Base-by-base conservation (phyloP, 1,284 basidiomycete species). In the Ustilago nuda region DNA sequence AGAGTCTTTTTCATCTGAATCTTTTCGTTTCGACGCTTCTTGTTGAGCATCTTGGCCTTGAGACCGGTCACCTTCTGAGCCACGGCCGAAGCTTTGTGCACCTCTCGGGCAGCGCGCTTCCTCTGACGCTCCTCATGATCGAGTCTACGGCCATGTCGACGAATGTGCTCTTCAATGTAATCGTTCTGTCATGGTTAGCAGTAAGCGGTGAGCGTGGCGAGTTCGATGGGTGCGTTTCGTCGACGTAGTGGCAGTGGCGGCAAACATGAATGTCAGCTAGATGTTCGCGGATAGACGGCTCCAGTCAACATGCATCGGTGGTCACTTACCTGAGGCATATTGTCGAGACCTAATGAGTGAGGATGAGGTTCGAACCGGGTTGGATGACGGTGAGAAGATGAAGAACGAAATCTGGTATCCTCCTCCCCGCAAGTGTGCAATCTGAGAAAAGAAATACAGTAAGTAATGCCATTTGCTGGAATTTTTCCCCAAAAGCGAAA, bases 1-100 rank as follows among this genome's bases (percentile, higher is more conserved):
- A 99, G 92, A 46, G 94, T 96, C 90, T 99, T 99, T 88, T 96
- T 97, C 89, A 99, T 93, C 86, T 96, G 94, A 52, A 99, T 93
- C 89, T 99, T 99, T 88, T 99, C 94, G 45, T 94, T 91, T 87
- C 98, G 94, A 67, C 95, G 92, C 87, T 93, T 95, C 63, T 94
- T 94, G 86, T 99, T 97, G 37, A 98, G 91, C 51, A 99, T 89
- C 88, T 99, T 99, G 82, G 95, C 97, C 89, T 98, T 98, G 82
- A 98, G 89, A 88, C 97, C 97, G 80, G 95, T 95, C 50, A 93
- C 91, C 87, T 96, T 95, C 88, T 98, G 95, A 15, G 95, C 94
- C 65, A 91, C 88, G 17, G 92, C 91, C 43, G 96, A 98, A 27
- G 91, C 88, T 80, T 92, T 92, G 88, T 99, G 97, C n/a, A 89